Evolutionary conservation across 345 rosid species (phyloP), one percentile per base, ranked within the genome.

Genomic region (Microcos paniculata): DNA sequence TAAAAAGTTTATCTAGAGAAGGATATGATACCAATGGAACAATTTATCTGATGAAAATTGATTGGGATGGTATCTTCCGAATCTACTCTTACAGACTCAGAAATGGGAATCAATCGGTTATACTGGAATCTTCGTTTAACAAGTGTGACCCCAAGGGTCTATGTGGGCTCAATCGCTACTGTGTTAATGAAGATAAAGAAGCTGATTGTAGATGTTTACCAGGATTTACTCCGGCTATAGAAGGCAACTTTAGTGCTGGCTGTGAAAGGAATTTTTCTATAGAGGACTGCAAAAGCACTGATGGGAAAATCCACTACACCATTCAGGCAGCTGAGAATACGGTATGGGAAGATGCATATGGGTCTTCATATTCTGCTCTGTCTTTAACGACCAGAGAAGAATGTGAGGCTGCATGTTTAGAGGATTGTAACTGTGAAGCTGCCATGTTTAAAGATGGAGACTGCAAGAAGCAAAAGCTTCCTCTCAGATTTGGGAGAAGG

Each of bases 401-500:
- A 14, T 42, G 53, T 42, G 53, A 42, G 24, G 2, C 26, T 8
- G 43, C 24, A 45, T 55, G 76, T 26, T 42, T 26, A 1, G n/a
- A 38, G 12, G 64, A 71, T 31, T 70, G 73, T 23, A 33, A 14
- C 46, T 52, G 57, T 52, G 75, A 71, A 11, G 63, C 33, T 38
- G 76, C 66, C 52, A 23, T 40, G 51, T 72, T 72, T 33, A 18
- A 38, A 2, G 16, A 42, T 18, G 3, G 10, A 5, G 26, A 26
- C 2, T 72, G 76, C 76, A 72, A 0, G 53, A 72, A 42, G 49
- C 76, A 38, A 28, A 72, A 0, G 64, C 76, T 43, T 45, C 76
- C 76, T 57, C 26, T 72, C 42, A 58, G 76, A 72, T 58, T 14
- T 18, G 76, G 76, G 38, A 56, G 67, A 26, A 26, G 67, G 67